Percentiles rank a stretch among this genome's conserved stretches.
phyloP scores from a whole-genome alignment of 345 rosid species.

The Durio zibethinus region DNA sequence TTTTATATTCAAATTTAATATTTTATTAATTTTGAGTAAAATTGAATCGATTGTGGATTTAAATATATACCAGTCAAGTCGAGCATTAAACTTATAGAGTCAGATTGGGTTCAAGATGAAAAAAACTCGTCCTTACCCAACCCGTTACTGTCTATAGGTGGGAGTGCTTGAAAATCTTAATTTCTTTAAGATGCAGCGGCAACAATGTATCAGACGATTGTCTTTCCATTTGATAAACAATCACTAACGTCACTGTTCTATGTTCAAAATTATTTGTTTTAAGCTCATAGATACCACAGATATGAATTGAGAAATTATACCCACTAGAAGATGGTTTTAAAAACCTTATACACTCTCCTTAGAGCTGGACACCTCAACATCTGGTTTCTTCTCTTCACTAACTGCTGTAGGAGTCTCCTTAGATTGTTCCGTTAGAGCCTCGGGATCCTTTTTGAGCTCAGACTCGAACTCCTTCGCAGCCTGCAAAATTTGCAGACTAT shows the following conservation, averaged over 20 bases:
- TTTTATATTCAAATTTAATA: no score
- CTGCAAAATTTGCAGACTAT: conserved; percentile 39
- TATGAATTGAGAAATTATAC: not conserved
- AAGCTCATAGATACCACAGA: conserved; percentile 15
- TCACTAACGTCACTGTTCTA: conserved; percentile 7
- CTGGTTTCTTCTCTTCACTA: conserved; percentile 48
- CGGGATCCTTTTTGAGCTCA: conserved; percentile 86
- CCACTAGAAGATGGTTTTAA: conserved; percentile 19
- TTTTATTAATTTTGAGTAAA: no score
- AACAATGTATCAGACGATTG: not conserved
- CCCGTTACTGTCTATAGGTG: no score
- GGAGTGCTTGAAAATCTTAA: not conserved
- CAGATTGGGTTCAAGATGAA: no score
- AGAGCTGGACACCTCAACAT: conserved; percentile 45
- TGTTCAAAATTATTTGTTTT: conserved; percentile 19
- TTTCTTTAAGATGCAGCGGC: not conserved
- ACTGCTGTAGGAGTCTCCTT: conserved; percentile 37
- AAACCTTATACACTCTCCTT: conserved; percentile 64
- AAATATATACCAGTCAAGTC: no score
- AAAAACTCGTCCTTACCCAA: no score
- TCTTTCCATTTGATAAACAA: not conserved
- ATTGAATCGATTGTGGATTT: no score
- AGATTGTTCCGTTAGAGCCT: conserved; percentile 37
- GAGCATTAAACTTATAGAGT: no score
- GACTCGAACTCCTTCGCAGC: conserved; percentile 96